Conservation (phyloP, 2,329 filamentous ascomycete species). For the Aureobasidium sp. region DNA sequence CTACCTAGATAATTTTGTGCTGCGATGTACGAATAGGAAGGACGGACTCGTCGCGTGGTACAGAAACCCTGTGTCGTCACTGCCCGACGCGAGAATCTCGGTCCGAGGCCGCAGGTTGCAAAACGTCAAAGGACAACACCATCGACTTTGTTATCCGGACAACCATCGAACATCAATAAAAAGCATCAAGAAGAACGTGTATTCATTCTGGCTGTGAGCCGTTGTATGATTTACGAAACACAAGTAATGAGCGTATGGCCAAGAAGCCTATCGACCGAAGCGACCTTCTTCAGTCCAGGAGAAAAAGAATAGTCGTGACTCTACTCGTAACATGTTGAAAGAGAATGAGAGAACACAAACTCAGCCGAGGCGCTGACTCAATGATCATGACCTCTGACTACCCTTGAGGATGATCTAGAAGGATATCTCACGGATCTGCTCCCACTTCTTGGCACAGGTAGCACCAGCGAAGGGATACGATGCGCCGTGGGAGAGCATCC, state of each 20-base stretch:
- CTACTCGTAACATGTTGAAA: not conserved
- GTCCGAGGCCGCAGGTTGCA: not conserved
- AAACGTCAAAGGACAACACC: not conserved
- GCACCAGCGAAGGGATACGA: slow-evolving; percentile 53
- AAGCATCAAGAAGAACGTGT: not conserved
- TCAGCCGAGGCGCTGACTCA: not conserved
- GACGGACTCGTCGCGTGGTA: not conserved
- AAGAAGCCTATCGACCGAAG: not conserved
- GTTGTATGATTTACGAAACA: not conserved
- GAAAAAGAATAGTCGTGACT: not conserved
- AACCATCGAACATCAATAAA: not conserved
- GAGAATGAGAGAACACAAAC: not conserved
- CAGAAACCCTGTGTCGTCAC: not conserved
- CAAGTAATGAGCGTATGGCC: not conserved
- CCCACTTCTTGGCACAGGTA: slow-evolving; percentile 56
- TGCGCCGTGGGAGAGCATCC: slow-evolving; percentile 44
- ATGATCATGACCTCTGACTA: not conserved
- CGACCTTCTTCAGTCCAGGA: not conserved
- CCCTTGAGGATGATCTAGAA: not conserved
- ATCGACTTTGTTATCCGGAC: not conserved
- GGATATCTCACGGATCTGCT: slow-evolving; percentile 29
- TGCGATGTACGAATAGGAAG: not conserved
- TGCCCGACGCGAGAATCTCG: not conserved
- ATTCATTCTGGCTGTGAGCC: not conserved
- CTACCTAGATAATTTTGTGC: not conserved